Base-by-base conservation (phyloP, 331 rosid species). In the Malus hybrid region DNA sequence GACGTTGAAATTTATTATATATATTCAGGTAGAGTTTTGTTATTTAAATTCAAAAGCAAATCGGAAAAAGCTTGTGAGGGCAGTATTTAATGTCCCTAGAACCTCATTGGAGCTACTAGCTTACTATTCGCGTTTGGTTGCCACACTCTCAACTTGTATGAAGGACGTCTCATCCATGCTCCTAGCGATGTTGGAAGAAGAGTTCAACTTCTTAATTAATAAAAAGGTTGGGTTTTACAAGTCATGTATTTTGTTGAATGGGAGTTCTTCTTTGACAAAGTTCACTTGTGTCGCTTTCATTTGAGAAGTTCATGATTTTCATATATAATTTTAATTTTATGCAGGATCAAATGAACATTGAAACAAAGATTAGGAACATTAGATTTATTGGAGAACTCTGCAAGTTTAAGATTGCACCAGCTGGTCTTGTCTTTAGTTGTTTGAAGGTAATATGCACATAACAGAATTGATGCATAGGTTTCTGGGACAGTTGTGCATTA, bases 301-400 rank as follows among this genome's bases (percentile, higher is more conserved):
- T 58, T 36, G 32, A 60, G 24, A 72, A 71, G 36, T 66, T 78
- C 18, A 36, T 22, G 56, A 10, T 70, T 52, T 57, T 22, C 68
- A 36, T 80, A 69, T 74, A 69, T 77, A 55, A 72, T 68, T 79
- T 36, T 66, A 77, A 68, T 71, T 78, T 69, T 50, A 44, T 83
- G 82, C 93, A 95, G 99, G 99, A 95, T 83, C 99, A 95, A 87
- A 95, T 95, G 97, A 95, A 95, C 87, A 95, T 95, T 72, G 99
- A 95, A 84, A 89, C 99, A 33, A 95, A 95, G 87, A 92, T 95
- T 71, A 88, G 96, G 87, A 95, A 95, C 83, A 95, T 88, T 78
- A 89, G 99, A 92, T 95, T 95, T 83, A 90, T 95, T 61, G 99
- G 99, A 73, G 99, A 95, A 81, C 99, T 92, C 44, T 95, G 97